Conservation (phyloP, 176 grass and related monocot genomes). For the Tillandsia fasciculata region DNA sequence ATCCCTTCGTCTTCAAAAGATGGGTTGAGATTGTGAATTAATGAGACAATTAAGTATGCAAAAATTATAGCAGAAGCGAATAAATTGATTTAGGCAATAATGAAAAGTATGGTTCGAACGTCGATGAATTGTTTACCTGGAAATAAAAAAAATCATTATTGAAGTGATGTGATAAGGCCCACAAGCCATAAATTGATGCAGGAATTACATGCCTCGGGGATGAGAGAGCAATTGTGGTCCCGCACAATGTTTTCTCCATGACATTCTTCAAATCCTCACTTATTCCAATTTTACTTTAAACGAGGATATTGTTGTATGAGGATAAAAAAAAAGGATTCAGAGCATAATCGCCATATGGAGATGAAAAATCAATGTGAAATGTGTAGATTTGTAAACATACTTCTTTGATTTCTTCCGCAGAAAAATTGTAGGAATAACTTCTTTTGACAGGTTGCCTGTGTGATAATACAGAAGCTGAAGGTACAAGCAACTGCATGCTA, state of each 20-base stretch:
- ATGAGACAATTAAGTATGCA: neutral
- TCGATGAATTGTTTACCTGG: constrained; percentile 39
- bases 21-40: too few species aligned
- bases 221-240: constrained; percentile 58
- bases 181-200: constrained; percentile 67
- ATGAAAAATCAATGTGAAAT: constrained; percentile 5
- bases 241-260: constrained; percentile 57
- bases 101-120: neutral
- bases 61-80: neutral
- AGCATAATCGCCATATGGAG: constrained; percentile 1
- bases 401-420: constrained; percentile 72
- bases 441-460: constrained; percentile 60
- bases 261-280: constrained; percentile 71
- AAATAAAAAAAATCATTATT: constrained; percentile 75
- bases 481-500: constrained; percentile 76
- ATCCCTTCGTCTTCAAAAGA: too few species aligned
- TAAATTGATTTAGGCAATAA: neutral
- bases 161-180: constrained; percentile 62
- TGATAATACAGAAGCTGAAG: constrained; percentile 82
- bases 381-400: constrained; percentile 28
- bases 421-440: constrained; percentile 69
- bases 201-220: constrained; percentile 87
- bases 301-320: constrained; percentile 12
- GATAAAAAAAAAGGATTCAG: constrained; percentile 11
- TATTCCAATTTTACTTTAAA: constrained; percentile 66